Base-by-base conservation (phyloP, 1,284 basidiomycete genomes). In the Athelia sp. region DNA sequence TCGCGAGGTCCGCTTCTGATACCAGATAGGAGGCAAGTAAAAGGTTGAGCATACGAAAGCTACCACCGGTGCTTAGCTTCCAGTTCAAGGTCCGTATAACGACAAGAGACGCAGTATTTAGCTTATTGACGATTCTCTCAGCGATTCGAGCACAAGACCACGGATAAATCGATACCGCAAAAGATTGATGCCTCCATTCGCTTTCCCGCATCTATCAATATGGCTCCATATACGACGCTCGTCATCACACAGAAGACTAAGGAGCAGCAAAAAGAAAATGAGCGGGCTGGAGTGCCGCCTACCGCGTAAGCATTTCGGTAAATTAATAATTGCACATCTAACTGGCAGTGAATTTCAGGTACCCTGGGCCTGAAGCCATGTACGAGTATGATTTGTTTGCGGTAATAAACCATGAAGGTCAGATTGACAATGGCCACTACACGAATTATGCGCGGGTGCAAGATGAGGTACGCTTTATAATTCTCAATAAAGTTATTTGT, bases 351-450 rank as follows among this genome's bases (percentile, higher is more conserved):
- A 34, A 19, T 4, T 21, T 13, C 42, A 73, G 70, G 48, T 69
- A 72, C 52, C 71, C 75, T 4, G 82, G 85, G 1, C 84, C 87
- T 1, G 73, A 79, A 34, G 74, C 77, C 13, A 76, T 93, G 67
- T 98, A 92, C 66, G 84, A 90, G 49, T 98, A 97, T 64, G 91
- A 97, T 61, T 78, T 98, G 2, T 94, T 96, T 60, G 89, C 92
- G 8, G 93, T 98, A 29, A 87, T 98, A 52, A 94, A 93, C 54
- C 95, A 98, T 66, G 92, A 97, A 63, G 95, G 95, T 9, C 87
- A 90, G 64, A 84, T 98, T 60, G 88, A 95, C 66, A 97, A 93
- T 52, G 95, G 95, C 0, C 95, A 98, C 63, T 98, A 98, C 66
- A 92, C 87, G 23, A 91, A 87, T 64, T 93, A 78, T 62, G 84